Evolutionary conservation across 345 rosid species (phyloP).

Genomic region (Aegle marmelos): DNA sequence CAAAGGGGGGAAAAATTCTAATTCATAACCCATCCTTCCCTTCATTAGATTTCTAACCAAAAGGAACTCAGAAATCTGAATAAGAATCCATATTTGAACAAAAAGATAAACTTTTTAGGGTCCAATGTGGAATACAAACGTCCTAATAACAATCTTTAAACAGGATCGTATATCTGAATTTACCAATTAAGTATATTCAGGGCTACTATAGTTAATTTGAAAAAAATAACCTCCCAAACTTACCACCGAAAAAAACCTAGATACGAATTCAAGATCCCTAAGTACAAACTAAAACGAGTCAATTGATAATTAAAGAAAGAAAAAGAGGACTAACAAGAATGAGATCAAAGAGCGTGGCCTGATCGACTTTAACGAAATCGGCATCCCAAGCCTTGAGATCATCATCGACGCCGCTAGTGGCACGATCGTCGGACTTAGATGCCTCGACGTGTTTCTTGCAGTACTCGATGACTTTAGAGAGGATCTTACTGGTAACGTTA

Average conservation of each 20-base stretch:
- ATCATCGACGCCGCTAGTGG: constrained; percentile 22
- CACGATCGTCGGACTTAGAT: constrained; percentile 25
- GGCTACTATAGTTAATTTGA: neutral
- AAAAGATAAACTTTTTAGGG: neutral
- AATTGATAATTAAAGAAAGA: neutral
- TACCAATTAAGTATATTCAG: neutral
- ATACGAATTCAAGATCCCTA: neutral
- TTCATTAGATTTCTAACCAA: neutral
- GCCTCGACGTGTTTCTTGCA: constrained; percentile 68
- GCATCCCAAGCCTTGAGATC: constrained; percentile 54
- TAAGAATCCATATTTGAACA: neutral
- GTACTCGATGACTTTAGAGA: constrained; percentile 73
- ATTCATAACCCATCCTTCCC: neutral
- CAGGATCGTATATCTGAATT: neutral
- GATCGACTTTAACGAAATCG: constrained; percentile 63
- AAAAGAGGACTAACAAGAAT: constrained; percentile 39
- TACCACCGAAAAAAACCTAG: neutral
- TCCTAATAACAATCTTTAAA: neutral
- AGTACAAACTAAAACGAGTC: neutral
- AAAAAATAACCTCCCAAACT: neutral
- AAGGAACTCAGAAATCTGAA: neutral
- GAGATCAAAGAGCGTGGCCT: constrained; percentile 57
- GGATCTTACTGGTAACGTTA: constrained; percentile 61
- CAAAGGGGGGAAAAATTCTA: no score
- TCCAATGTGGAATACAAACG: neutral